Base-by-base conservation (phyloP, 2,329 filamentous ascomycete genomes). In the Colletotrichum lini region DNA sequence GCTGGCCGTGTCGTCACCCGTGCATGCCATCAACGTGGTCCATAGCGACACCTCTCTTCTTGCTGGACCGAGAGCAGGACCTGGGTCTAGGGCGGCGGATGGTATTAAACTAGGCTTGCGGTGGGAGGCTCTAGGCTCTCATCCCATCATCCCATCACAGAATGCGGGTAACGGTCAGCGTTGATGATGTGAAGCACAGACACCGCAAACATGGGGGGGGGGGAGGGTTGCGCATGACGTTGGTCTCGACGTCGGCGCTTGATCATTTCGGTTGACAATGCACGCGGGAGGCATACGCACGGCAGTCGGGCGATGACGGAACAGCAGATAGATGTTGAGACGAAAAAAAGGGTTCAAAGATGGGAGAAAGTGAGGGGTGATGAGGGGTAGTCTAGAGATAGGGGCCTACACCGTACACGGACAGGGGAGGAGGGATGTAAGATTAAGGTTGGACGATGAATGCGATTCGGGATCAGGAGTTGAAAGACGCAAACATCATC, bases 161-260 rank as follows among this genome's bases (percentile, higher is more conserved):
- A 21, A 47, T 23, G 47, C 38, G 21, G 38, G 16, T 13, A 8
- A 44, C 21, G 38, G 23, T 42, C 21, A 53, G 35, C 38, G 23
- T 44, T 52, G 35, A 53, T 10, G 21, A 26, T 62, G 23, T 21
- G 15, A n/a, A 18, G 16, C 21, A 63, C 49, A 52, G 60, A 63
- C 47, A 38, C 40, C 42, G n/a, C 58, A 35, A n/a, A n/a, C 44
- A 35, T n/a, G 16, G 23, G 38, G 35, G 3, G 2, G 3, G 42
- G 44, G 16, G 42, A 35, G 16, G 23, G 3, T 40, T n/a, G 40
- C 12, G 16, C 40, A 54, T 62, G 57, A 62, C 42, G 8, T 50
- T 56, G 18, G 65, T 23, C 23, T 44, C 49, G 50, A 63, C 50
- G 64, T 57, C 59, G 65, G 58, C 50, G 65, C 65, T 67, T 50